Conservation (phyloP, 2,329 filamentous ascomycete genomes). For the Fusarium nurragi region DNA sequence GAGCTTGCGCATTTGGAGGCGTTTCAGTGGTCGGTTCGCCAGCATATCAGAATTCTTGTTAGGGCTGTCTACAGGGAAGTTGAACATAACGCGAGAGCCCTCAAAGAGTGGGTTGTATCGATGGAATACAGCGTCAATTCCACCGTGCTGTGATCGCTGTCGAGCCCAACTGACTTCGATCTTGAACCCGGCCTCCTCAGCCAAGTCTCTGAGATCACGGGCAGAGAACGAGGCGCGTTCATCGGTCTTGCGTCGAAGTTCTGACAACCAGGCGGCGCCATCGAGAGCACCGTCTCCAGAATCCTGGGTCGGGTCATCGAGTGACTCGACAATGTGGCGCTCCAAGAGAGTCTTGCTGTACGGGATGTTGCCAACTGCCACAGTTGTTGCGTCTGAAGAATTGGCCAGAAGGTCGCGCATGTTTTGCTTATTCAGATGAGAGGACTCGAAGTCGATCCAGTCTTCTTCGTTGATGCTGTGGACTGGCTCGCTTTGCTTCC, state of each 20-base stretch:
- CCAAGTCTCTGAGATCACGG: background rate
- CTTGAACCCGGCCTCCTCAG: background rate
- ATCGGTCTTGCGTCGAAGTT: background rate
- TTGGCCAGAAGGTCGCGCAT: background rate
- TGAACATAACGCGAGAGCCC: background rate
- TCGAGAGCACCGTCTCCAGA: background rate
- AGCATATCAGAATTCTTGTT: too few species aligned
- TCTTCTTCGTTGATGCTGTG: background rate
- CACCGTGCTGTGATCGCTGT: background rate
- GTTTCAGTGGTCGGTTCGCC: background rate
- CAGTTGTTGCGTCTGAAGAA: rapidly evolving
- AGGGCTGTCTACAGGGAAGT: background rate
- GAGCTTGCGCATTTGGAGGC: background rate
- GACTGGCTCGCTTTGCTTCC: background rate
- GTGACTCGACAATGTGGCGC: background rate
- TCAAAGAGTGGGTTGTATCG: rapidly evolving
- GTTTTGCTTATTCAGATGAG: background rate
- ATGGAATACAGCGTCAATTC: background rate
- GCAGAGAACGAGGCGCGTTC: background rate
- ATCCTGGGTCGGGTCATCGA: background rate
- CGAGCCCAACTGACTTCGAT: background rate
- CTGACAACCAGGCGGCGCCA: background rate
- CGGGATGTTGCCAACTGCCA: background rate
- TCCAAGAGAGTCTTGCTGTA: background rate
- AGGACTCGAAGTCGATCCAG: background rate